phyloP scores from a whole-genome alignment of 2,329 filamentous ascomycete species.

The Botryotinia calthae region DNA sequence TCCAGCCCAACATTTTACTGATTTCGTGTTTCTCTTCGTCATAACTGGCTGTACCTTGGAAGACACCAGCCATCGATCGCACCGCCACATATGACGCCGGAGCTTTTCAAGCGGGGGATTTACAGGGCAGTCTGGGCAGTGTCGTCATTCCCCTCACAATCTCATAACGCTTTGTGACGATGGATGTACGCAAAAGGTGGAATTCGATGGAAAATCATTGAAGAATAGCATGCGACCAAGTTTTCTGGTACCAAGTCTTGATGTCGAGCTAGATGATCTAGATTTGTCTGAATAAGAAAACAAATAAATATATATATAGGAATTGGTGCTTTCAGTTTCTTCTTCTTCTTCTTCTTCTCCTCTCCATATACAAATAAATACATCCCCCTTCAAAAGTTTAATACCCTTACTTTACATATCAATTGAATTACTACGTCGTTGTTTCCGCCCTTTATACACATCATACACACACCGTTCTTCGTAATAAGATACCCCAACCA shows the following conservation, averaged over 20 bases:
- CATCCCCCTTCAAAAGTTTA: background rate
- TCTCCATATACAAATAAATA: background rate
- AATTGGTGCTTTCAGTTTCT: background rate
- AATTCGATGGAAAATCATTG: background rate
- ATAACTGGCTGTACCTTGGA: background rate
- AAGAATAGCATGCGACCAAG: background rate
- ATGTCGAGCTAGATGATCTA: background rate
- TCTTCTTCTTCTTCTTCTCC: background rate
- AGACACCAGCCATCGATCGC: background rate
- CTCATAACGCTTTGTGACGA: background rate
- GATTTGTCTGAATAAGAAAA: background rate
- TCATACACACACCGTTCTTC: background rate
- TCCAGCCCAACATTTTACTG: background rate
- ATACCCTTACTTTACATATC: background rate
- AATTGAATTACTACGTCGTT: background rate
- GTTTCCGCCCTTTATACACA: background rate
- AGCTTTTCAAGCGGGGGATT: background rate
- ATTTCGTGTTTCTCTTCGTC: constrained; percentile 1
- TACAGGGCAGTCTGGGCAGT: background rate
- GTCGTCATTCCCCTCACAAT: background rate
- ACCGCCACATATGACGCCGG: constrained; percentile 4
- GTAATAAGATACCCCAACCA: background rate
- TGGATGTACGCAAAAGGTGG: background rate
- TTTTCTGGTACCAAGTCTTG: background rate
- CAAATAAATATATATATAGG: background rate